Conservation (phyloP, 2,329 filamentous ascomycete species). For the Fusarium tupiense region DNA sequence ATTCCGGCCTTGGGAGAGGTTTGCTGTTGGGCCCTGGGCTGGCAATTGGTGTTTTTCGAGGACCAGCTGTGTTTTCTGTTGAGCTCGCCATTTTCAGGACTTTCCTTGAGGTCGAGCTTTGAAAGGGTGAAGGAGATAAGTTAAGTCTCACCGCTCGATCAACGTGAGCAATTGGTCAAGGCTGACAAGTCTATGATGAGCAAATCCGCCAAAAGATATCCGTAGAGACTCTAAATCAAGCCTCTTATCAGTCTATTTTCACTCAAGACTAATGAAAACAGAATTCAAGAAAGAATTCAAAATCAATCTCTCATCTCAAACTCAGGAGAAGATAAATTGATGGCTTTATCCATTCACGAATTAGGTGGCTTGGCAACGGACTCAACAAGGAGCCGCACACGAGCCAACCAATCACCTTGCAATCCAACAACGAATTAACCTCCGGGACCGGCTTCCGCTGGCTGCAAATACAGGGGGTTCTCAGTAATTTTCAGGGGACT, state of each 20-base stretch:
- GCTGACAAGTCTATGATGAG: not conserved
- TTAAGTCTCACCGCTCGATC: slow-evolving; percentile 35
- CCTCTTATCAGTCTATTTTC: not conserved
- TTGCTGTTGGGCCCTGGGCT: slow-evolving; percentile 66
- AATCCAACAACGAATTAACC: not conserved
- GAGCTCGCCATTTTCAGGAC: slow-evolving; percentile 34
- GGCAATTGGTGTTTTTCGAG: slow-evolving; percentile 65
- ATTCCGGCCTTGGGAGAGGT: slow-evolving; percentile 63
- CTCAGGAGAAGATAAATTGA: slow-evolving; percentile 30
- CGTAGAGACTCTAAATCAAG: not conserved
- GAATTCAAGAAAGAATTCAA: not conserved
- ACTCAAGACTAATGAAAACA: not conserved
- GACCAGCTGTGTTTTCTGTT: slow-evolving; percentile 29
- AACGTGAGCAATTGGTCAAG: slow-evolving; percentile 17
- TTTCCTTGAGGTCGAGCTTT: not conserved
- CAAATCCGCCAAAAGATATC: not conserved
- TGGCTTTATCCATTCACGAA: slow-evolving; percentile 1
- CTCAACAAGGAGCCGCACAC: slow-evolving; percentile 25
- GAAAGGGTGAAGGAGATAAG: slow-evolving; percentile 2
- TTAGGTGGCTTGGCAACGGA: slow-evolving; percentile 26
- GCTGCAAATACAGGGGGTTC: slow-evolving; percentile 24
- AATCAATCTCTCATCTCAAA: not conserved
- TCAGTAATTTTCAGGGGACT: slow-evolving; percentile 18
- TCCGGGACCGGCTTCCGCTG: slow-evolving; percentile 14
- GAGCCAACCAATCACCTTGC: slow-evolving; percentile 7